Evolutionary conservation across 2,329 filamentous ascomycete species (phyloP).

Genomic region (Colletotrichum magnum): DNA sequence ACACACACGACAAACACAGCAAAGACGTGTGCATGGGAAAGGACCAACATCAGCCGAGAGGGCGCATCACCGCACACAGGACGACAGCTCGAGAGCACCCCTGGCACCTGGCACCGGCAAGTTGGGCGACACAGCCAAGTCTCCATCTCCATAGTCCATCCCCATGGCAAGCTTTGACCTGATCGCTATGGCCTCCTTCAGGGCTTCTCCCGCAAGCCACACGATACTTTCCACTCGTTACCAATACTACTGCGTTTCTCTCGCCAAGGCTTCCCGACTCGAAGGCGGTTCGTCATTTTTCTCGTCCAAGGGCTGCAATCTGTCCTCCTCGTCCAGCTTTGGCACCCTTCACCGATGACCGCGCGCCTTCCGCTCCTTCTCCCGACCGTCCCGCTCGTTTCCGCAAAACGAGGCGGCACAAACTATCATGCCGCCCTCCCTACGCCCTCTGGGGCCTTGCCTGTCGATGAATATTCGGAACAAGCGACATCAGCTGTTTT

Average conservation of each 20-base stretch:
- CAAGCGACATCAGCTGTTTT: slow-evolving; percentile 32
- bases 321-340: slow-evolving; percentile 3
- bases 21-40: slow-evolving; percentile 10
- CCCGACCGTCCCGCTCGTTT: slow-evolving; percentile 26
- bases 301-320: slow-evolving; percentile 16
- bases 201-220: slow-evolving; percentile 34
- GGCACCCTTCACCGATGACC: not conserved
- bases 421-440: slow-evolving; percentile 20
- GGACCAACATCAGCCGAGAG: slow-evolving; percentile 9
- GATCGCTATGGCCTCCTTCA: slow-evolving; percentile 29
- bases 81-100: slow-evolving; percentile 22
- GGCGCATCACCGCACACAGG: slow-evolving; percentile 29
- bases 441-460: not conserved
- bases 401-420: slow-evolving; percentile 36
- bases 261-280: slow-evolving; percentile 30
- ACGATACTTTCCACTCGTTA: slow-evolving; percentile 25
- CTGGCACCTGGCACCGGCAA: slow-evolving; percentile 23
- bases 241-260: not conserved
- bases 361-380: not conserved
- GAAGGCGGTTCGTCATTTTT: slow-evolving; percentile 35
- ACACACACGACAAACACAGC: not conserved
- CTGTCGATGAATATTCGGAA: not conserved
- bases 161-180: slow-evolving; percentile 41
- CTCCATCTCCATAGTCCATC: slow-evolving; percentile 22
- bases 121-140: slow-evolving; percentile 6